These are phyloP conservation scores for Aspergillus calidoustus DNA, from an alignment of 2,329 filamentous ascomycete species.

Conservation along the genomic window DNA sequence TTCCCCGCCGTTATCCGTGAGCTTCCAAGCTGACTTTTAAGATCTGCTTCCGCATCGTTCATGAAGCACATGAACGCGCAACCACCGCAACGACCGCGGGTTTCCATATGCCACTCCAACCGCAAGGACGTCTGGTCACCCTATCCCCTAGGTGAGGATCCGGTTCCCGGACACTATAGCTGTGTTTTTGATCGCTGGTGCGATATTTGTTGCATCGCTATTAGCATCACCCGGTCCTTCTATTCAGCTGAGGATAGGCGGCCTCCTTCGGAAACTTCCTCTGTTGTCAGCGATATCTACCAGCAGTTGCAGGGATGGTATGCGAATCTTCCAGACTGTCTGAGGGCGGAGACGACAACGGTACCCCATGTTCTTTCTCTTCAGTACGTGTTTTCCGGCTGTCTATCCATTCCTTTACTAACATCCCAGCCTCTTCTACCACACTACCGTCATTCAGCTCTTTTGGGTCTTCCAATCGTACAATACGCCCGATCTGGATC, in stretches of 20 bases:
- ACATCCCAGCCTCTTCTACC: slow-evolving; percentile 29
- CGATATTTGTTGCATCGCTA: slow-evolving; percentile 28
- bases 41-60: slow-evolving; percentile 25
- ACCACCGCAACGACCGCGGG: slow-evolving; percentile 20
- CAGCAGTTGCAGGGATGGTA: slow-evolving; percentile 31
- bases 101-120: slow-evolving; percentile 21
- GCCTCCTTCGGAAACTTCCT: slow-evolving; percentile 16
- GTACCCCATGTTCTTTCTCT: slow-evolving; percentile 34
- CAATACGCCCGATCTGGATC: slow-evolving; percentile 5
- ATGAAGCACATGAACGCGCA: slow-evolving; percentile 28
- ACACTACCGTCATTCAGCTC: slow-evolving; percentile 34
- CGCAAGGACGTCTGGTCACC: slow-evolving; percentile 28
- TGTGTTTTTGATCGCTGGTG: slow-evolving; percentile 33
- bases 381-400: slow-evolving; percentile 27
- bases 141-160: slow-evolving; percentile 28
- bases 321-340: slow-evolving; percentile 30
- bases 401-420: not conserved
- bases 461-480: slow-evolving; percentile 31
- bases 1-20: not conserved
- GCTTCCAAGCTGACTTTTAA: slow-evolving; percentile 2
- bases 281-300: slow-evolving; percentile 26
- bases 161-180: slow-evolving; percentile 25
- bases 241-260: slow-evolving; percentile 23
- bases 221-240: slow-evolving; percentile 25
- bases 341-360: slow-evolving; percentile 24